These are phyloP conservation scores for Modicella reniformis DNA, from an alignment of 371 early-diverging fungal genomes.

Conservation along the genomic window DNA sequence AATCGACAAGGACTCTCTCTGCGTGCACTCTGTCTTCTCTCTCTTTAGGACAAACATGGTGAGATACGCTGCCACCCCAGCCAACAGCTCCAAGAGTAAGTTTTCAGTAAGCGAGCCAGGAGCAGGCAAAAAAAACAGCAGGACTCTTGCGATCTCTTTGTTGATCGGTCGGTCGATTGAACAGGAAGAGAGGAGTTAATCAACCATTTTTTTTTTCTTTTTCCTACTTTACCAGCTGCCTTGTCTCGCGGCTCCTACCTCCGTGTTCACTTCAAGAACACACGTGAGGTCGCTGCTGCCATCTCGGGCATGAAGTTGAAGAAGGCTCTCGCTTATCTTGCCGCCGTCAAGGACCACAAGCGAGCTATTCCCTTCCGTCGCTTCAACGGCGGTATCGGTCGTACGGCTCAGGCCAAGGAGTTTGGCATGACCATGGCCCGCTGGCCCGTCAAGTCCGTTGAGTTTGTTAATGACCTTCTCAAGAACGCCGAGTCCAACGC, in stretches of 20 bases:
- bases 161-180: too few relatives aligned
- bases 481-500: slow-evolving; percentile 98
- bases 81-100: slow-evolving; percentile 59
- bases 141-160: neutral
- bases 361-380: slow-evolving; percentile 98
- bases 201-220: neutral
- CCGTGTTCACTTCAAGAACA: slow-evolving; percentile 98
- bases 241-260: slow-evolving; percentile 96
- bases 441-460: slow-evolving; percentile 98
- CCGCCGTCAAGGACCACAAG: slow-evolving; percentile 96
- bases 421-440: slow-evolving; percentile 95
- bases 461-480: slow-evolving; percentile 92
- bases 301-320: slow-evolving; percentile 93
- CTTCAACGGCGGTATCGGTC: slow-evolving; percentile 97
- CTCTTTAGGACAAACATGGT: slow-evolving; percentile 53
- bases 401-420: slow-evolving; percentile 97
- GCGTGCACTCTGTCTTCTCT: neutral
- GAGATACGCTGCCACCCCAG: slow-evolving; percentile 57
- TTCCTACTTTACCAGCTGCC: slow-evolving; percentile 71
- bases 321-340: slow-evolving; percentile 95
- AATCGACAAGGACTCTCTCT: slow-evolving; percentile 22
- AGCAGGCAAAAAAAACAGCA: too few relatives aligned
- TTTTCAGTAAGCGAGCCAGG: too few relatives aligned
- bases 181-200: neutral
- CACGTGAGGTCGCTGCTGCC: slow-evolving; percentile 96